Evolutionary conservation across 2,329 filamentous ascomycete genomes (phyloP).

Genomic region (Fusarium sp.): DNA sequence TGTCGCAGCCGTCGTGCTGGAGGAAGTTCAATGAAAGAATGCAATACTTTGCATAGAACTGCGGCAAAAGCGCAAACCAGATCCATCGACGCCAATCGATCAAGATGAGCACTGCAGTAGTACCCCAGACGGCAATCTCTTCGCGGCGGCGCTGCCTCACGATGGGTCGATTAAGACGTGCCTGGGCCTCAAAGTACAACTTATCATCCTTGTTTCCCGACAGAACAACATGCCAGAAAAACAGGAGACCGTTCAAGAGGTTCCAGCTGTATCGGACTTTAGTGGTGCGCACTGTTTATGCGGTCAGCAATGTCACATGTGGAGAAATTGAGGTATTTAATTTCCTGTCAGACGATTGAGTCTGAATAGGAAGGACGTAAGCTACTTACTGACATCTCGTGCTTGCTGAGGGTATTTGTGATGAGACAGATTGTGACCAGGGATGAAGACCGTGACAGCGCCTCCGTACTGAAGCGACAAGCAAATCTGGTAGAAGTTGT

Average conservation of each 20-base stretch:
- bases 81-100: slow-evolving; percentile 20
- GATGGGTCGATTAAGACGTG: slow-evolving; percentile 12
- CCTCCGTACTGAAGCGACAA: slow-evolving; percentile 21
- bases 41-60: slow-evolving; percentile 19
- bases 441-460: slow-evolving; percentile 12
- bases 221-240: slow-evolving; percentile 16
- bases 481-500: slow-evolving; percentile 23
- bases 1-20: slow-evolving; percentile 16
- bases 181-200: slow-evolving; percentile 11
- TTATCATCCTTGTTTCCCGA: slow-evolving; percentile 18
- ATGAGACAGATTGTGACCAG: slow-evolving; percentile 19
- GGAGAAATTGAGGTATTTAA: background rate
- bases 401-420: slow-evolving; percentile 26
- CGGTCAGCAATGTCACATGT: background rate
- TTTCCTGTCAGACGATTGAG: too few species aligned
- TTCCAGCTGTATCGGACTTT: slow-evolving; percentile 26
- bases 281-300: slow-evolving; percentile 12
- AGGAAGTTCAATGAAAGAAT: slow-evolving; percentile 17
- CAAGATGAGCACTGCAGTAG: background rate
- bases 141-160: slow-evolving; percentile 8
- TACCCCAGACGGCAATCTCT: slow-evolving; percentile 13
- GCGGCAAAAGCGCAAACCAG: slow-evolving; percentile 10
- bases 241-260: slow-evolving; percentile 5
- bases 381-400: slow-evolving; percentile 16
- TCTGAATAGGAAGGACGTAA: background rate